Conservation (phyloP, 257 asterid species). For the Galeopsis tetrahit region DNA sequence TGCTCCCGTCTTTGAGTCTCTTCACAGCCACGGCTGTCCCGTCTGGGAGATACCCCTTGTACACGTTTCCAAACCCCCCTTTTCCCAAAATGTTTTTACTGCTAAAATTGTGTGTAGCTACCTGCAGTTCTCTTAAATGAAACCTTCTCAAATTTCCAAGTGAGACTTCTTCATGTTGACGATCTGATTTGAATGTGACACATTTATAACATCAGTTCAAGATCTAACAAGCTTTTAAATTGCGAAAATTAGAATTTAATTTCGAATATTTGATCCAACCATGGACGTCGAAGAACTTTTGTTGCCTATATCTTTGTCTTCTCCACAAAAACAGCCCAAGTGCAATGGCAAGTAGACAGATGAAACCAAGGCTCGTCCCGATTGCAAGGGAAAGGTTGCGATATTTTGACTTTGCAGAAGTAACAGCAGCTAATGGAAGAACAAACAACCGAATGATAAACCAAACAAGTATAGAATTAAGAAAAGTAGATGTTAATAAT, state of each 20-base stretch:
- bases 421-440: constrained; percentile 47
- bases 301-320: constrained; percentile 51
- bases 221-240: background rate
- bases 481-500: background rate
- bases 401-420: constrained; percentile 51
- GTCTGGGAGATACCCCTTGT: constrained; percentile 75
- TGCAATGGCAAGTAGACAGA: constrained; percentile 61
- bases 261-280: constrained; percentile 46
- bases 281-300: constrained; percentile 53
- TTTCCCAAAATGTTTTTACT: constrained; percentile 82
- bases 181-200: constrained; percentile 45
- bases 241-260: background rate
- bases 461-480: background rate
- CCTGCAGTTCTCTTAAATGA: constrained; percentile 79
- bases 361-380: constrained; percentile 66
- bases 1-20: constrained; percentile 84
- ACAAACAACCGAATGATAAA: constrained; percentile 22
- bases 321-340: constrained; percentile 70
- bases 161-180: constrained; percentile 72
- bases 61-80: constrained; percentile 95
- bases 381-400: constrained; percentile 72
- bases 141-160: constrained; percentile 89
- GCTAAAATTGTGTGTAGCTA: constrained; percentile 86
- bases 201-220: constrained; percentile 14
- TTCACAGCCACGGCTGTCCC: constrained; percentile 94